Percentiles rank a stretch among this genome's conserved stretches.
Conservation (phyloP, 768 basidiomycete genomes). For the Tricholoma sp. region DNA sequence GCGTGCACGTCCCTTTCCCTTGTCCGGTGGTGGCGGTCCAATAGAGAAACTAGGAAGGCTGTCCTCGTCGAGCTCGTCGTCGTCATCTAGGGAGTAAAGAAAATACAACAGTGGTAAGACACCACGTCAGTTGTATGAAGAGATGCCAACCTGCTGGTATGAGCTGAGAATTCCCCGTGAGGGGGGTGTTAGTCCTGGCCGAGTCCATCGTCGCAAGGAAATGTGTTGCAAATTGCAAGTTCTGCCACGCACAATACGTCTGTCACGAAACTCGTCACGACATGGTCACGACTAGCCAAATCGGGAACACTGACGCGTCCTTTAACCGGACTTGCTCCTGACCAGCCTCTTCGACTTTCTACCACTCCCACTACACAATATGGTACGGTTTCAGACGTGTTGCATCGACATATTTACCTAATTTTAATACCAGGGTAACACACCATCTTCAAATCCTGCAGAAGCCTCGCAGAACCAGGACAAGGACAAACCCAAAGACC, state of each 20-base stretch:
- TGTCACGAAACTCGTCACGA: constrained; percentile 20
- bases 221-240: constrained; percentile 1
- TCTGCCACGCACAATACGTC: constrained; percentile 24
- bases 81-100: constrained; percentile 48
- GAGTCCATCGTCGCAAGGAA: constrained; percentile 30
- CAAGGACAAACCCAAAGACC: constrained; percentile 46
- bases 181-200: constrained; percentile 36
- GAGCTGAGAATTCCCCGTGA: constrained; percentile 66
- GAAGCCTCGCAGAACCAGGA: constrained; percentile 24
- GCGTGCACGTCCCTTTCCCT: constrained; percentile 67
- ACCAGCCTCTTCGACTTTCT: constrained; percentile 9
- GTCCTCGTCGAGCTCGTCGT: constrained; percentile 81
- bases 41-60: constrained; percentile 76
- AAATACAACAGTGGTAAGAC: constrained; percentile 1
- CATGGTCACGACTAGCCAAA: constrained; percentile 20
- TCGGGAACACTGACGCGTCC: constrained; percentile 51
- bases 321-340: constrained; percentile 9
- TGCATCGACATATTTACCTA: background rate
- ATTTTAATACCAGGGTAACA: constrained; percentile 52
- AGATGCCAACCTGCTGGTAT: constrained; percentile 65
- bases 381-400: constrained; percentile 14
- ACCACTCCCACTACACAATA: constrained; percentile 2
- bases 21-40: constrained; percentile 55
- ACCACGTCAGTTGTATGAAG: background rate
- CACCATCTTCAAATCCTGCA: constrained; percentile 51